Base-by-base conservation (phyloP, 1,139 yeast genomes). In the Pneumocystis oryctolagi region DNA sequence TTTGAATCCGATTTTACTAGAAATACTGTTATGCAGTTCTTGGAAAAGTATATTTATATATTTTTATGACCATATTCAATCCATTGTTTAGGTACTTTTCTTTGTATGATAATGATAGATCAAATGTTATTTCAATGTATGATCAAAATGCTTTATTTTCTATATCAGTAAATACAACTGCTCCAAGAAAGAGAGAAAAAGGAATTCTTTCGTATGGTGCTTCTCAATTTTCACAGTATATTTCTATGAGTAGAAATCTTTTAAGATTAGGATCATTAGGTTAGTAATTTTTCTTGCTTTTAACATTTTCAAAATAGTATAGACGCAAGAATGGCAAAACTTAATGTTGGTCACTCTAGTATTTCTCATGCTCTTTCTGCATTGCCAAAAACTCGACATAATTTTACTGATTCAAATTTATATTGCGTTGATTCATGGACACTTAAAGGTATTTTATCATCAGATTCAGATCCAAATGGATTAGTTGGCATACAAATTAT, bases 141-240 rank as follows among this genome's bases (percentile, higher is more conserved):
- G 89, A 94, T 65, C 82, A 82, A 62, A 86, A 85, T 69, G 89
- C 97, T 0, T 89, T 87, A 70, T 90, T 92, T 70, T 89, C 97
- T 0, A 73, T 87, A 73, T 84, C 77, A 70, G 80, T 78, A 63
- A 82, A 76, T 71, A 78, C 77, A 69, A 70, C 77, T 9, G 78
- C 79, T 1, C 77, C 79, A 63, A 74, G 78, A 60, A 71, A 70
- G 65, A 69, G 78, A 69, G 30, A 64, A 63, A 34, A 65, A 67
- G 34, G 63, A 59, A 20, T 61, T 58, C 60, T 60, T 47, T 60
- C 61, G 30, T 28, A 63, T 66, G 53, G 67, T 67, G 47, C 66
- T 25, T 47, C 55, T 18, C 55, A 47, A 47, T 47, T 47, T 47
- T 67, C 71, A 25, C 65, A 70, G 16, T 76, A 74, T 64, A 66